Conservation (phyloP, 352 stramenopile genomes). For the Paralagenidium karlingii region DNA sequence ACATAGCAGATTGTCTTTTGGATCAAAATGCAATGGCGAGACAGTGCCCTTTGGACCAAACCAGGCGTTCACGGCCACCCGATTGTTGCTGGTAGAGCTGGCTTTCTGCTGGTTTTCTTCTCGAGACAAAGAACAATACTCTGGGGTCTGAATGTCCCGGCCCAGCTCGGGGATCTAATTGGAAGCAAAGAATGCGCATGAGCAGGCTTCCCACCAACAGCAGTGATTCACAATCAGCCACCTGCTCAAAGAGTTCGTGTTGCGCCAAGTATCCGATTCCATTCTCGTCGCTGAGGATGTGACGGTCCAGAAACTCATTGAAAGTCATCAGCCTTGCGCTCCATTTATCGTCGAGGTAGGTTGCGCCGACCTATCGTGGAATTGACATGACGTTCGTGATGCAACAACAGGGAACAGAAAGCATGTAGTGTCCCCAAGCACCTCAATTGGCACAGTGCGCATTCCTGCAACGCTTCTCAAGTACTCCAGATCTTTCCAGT, state of each 20-base stretch:
- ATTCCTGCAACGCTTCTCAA: conserved; percentile 50
- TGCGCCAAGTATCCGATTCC: conserved; percentile 72
- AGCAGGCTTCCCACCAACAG: not conserved
- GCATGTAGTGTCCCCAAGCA: conserved; percentile 6
- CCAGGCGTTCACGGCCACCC: conserved; percentile 77
- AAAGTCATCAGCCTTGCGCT: conserved; percentile 67
- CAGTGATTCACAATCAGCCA: conserved; percentile 4
- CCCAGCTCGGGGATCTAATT: conserved; percentile 64
- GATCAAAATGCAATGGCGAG: conserved; percentile 82
- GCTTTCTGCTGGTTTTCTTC: conserved; percentile 18
- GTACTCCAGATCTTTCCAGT: conserved; percentile 59
- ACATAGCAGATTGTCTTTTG: conserved; percentile 83
- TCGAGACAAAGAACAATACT: conserved; percentile 77
- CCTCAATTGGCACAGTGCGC: conserved; percentile 75
- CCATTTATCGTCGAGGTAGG: conserved; percentile 73
- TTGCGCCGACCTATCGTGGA: conserved; percentile 41
- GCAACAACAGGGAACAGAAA: too few species aligned
- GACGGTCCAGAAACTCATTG: conserved; percentile 59
- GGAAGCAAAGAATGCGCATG: conserved; percentile 1
- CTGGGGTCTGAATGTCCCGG: conserved; percentile 71
- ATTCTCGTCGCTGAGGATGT: conserved; percentile 12
- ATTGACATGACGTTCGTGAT: not conserved
- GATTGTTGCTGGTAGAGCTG: conserved; percentile 30
- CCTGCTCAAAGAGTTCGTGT: conserved; percentile 85
- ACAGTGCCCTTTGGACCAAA: conserved; percentile 71